phyloP scores from a whole-genome alignment of 2,329 filamentous ascomycete genomes.

The Pyricularia pennisetigena region DNA sequence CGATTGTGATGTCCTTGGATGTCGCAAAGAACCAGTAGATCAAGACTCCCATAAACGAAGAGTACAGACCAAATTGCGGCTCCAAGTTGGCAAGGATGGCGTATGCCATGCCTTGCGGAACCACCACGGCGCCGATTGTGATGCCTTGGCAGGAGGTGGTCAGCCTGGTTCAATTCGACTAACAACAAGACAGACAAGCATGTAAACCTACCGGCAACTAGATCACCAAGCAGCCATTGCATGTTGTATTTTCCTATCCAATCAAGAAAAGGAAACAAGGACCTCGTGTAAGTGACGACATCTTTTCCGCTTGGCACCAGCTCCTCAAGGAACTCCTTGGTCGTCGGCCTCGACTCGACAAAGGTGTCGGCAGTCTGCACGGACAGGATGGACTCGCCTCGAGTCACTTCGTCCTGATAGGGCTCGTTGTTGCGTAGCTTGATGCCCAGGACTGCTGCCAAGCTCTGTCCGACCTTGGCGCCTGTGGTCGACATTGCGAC shows the following conservation, averaged over 20 bases:
- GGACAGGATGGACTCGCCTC: conserved; percentile 74
- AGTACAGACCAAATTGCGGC: conserved; percentile 80
- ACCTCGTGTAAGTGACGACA: conserved; percentile 50
- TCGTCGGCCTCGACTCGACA: conserved; percentile 71
- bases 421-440: conserved; percentile 61
- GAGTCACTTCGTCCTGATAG: conserved; percentile 51
- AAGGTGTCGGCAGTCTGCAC: conserved; percentile 65
- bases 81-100: conserved; percentile 72
- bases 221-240: conserved; percentile 80
- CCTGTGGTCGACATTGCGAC: conserved; percentile 24
- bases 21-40: conserved; percentile 98
- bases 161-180: conserved; percentile 6
- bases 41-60: conserved; percentile 90
- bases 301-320: conserved; percentile 49
- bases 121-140: conserved; percentile 58
- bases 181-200: conserved; percentile 9
- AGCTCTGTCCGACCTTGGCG: conserved; percentile 56
- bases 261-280: conserved; percentile 76
- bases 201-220: conserved; percentile 63
- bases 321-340: conserved; percentile 59
- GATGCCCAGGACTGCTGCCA: conserved; percentile 77
- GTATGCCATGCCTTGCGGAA: conserved; percentile 97
- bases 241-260: conserved; percentile 88
- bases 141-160: conserved; percentile 23
- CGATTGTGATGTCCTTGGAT: conserved; percentile 97